phyloP scores from a whole-genome alignment of 192 early-diverging fungal genomes.

The Coemansia sp. region DNA sequence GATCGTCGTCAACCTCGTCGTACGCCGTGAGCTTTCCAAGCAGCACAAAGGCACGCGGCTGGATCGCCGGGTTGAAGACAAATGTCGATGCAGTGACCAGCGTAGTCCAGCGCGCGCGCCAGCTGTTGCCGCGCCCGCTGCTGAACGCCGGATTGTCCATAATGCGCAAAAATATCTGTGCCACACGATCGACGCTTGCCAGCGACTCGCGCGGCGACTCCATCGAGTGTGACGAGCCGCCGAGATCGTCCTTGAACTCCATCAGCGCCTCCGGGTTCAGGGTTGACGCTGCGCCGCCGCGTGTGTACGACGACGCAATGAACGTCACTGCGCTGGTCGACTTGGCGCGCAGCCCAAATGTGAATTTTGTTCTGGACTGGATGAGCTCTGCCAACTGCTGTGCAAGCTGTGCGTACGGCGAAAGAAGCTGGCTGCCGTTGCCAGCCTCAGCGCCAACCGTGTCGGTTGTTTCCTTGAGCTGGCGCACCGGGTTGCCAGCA shows the following conservation, averaged over 20 bases:
- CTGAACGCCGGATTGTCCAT: constrained; percentile 51
- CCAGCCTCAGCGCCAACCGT: neutral
- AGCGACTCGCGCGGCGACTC: constrained; percentile 50
- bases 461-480: constrained; percentile 25
- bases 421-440: constrained; percentile 50
- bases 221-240: neutral
- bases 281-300: constrained; percentile 53
- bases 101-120: constrained; percentile 92
- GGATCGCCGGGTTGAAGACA: constrained; percentile 90
- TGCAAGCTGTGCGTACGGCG: constrained; percentile 64
- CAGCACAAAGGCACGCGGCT: constrained; percentile 90
- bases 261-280: constrained; percentile 54
- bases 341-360: constrained; percentile 54
- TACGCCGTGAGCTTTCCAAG: constrained; percentile 80
- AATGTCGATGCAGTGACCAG: constrained; percentile 90
- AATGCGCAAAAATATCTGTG: constrained; percentile 60
- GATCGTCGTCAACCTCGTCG: constrained; percentile 88
- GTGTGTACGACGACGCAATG: constrained; percentile 54
- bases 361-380: constrained; percentile 46
- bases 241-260: constrained; percentile 53
- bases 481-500: constrained; percentile 57
- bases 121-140: constrained; percentile 70
- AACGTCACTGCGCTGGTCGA: constrained; percentile 54
- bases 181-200: constrained; percentile 60
- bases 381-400: constrained; percentile 54